Evolutionary conservation across 805 yeast species (phyloP).

Genomic region (Candida boidinii): DNA sequence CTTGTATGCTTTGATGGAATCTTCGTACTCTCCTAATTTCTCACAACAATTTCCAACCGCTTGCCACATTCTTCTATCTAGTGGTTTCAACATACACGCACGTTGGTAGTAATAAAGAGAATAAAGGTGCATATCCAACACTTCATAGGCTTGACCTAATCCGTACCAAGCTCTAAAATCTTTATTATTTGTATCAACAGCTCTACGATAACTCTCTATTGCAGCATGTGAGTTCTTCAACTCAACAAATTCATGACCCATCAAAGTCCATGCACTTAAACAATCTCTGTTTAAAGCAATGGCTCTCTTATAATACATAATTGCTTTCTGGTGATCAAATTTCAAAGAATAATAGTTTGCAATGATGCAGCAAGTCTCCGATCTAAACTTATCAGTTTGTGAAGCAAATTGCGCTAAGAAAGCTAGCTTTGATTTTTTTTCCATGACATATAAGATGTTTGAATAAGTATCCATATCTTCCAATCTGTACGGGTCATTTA

Average conservation of each 20-base stretch:
- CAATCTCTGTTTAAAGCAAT: slow-evolving; percentile 71
- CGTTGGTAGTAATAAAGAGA: slow-evolving; percentile 88
- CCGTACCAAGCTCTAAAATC: slow-evolving; percentile 99
- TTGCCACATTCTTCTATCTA: slow-evolving; percentile 93
- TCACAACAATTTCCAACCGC: slow-evolving; percentile 89
- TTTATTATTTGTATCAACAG: slow-evolving; percentile 79
- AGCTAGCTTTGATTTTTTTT: slow-evolving; percentile 74
- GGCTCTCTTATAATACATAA: slow-evolving; percentile 87
- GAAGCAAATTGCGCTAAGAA: slow-evolving; percentile 80
- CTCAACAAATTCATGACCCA: slow-evolving; percentile 99
- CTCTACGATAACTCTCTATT: slow-evolving; percentile 87
- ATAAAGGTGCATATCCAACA: slow-evolving; percentile 87
- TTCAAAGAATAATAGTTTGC: slow-evolving; percentile 91
- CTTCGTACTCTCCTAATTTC: slow-evolving; percentile 58
- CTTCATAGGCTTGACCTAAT: slow-evolving; percentile 95
- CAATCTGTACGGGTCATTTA: slow-evolving; percentile 72
- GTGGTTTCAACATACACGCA: slow-evolving; percentile 81
- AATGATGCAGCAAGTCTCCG: slow-evolving; percentile 90
- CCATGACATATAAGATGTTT: slow-evolving; percentile 92
- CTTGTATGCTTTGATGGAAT: slow-evolving; percentile 73
- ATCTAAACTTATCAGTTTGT: slow-evolving; percentile 75
- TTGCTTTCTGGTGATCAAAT: slow-evolving; percentile 92
- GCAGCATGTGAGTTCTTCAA: slow-evolving; percentile 96
- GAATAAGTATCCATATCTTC: slow-evolving; percentile 92
- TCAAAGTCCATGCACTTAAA: slow-evolving; percentile 90